Percentiles rank a stretch among this genome's conserved stretches.
Evolutionary conservation across 495 filamentous ascomycete genomes (phyloP).

Genomic region (Aspergillus sparsus): DNA sequence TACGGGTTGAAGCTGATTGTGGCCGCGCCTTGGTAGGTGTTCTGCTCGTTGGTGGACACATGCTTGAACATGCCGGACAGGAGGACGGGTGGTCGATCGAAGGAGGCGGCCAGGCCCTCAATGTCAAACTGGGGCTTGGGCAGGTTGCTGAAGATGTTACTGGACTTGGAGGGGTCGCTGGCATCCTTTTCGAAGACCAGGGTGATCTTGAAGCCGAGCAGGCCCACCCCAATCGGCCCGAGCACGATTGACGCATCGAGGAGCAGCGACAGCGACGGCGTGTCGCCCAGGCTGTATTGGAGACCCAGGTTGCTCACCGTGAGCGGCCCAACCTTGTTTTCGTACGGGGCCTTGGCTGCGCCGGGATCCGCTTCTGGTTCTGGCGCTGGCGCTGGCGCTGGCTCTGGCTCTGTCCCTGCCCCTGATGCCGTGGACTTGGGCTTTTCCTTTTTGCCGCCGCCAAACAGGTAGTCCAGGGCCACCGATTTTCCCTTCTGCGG

Average conservation of each 20-base stretch:
- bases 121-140: conserved; percentile 23
- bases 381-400: not conserved
- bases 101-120: conserved; percentile 37
- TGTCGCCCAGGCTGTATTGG: conserved; percentile 26
- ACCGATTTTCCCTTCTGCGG: conserved; percentile 15
- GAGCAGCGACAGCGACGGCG: conserved; percentile 26
- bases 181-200: conserved; percentile 5
- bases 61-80: conserved; percentile 44
- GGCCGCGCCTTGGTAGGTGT: conserved; percentile 41
- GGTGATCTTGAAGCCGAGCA: conserved; percentile 39
- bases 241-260: conserved; percentile 41
- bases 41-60: conserved; percentile 11
- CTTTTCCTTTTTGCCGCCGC: conserved; percentile 3
- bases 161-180: not conserved
- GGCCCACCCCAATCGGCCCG: conserved; percentile 38
- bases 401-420: not conserved
- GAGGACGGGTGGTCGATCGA: conserved; percentile 40
- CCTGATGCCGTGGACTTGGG: not conserved
- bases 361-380: conserved; percentile 9
- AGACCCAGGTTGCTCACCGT: conserved; percentile 37
- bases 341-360: conserved; percentile 21
- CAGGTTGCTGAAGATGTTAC: conserved; percentile 13
- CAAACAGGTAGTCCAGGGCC: conserved; percentile 36
- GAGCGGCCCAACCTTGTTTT: conserved; percentile 33
- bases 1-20: conserved; percentile 40